Conservation (phyloP, 108 stramenopile genomes). For the Stephanodiscus triporus region DNA sequence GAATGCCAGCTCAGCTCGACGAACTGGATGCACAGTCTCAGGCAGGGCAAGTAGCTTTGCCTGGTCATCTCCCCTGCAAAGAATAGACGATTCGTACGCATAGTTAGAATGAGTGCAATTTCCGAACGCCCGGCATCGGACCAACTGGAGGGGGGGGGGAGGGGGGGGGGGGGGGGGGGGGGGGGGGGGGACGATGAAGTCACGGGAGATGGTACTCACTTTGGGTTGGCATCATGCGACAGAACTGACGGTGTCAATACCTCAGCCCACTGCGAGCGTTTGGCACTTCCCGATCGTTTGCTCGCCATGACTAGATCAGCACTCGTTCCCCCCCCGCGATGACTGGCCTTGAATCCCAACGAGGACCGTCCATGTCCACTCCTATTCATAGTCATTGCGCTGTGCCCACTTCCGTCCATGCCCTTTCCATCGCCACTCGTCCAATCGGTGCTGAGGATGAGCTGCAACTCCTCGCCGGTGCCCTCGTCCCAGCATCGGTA, state of each 20-base stretch:
- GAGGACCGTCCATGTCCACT: constrained; percentile 73
- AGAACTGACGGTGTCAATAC: constrained; percentile 72
- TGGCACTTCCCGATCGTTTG: constrained; percentile 40
- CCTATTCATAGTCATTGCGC: constrained; percentile 55
- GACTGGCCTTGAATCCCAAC: constrained; percentile 76
- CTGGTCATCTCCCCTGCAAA: constrained; percentile 71
- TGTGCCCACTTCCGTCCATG: constrained; percentile 51
- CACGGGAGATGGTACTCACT: constrained; percentile 34
- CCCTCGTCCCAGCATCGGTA: constrained; percentile 88
- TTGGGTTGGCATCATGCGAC: constrained; percentile 62
- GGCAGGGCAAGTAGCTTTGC: constrained; percentile 70
- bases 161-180: no score
- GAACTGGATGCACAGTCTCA: constrained; percentile 89
- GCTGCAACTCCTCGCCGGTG: constrained; percentile 72
- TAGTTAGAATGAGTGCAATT: neutral
- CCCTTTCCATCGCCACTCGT: constrained; percentile 45
- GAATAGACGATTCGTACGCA: neutral
- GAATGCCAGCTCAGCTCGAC: constrained; percentile 88
- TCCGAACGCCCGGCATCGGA: neutral
- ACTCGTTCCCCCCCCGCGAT: constrained; percentile 38
- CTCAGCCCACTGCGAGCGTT: constrained; percentile 66
- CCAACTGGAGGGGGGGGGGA: neutral
- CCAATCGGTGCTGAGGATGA: constrained; percentile 39
- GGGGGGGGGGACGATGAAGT: neutral
- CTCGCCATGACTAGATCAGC: constrained; percentile 42